Percentiles rank a stretch among this genome's conserved stretches.
Conservation (phyloP, 495 filamentous ascomycete genomes). For the Xylaria flabelliformis region DNA sequence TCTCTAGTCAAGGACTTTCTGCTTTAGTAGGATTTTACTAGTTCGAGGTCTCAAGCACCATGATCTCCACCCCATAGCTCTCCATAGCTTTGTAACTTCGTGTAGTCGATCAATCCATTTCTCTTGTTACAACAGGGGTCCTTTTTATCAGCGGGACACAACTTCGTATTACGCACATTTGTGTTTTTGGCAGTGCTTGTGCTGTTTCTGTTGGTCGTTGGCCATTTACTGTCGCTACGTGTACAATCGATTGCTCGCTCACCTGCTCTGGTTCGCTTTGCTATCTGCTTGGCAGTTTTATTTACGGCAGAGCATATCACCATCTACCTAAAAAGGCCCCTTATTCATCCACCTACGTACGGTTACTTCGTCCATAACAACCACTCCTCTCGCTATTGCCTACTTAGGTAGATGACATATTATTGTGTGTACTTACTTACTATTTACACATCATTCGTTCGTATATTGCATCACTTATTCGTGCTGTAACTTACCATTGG, state of each 20-base stretch:
- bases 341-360: conserved; percentile 23
- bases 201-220: conserved; percentile 2
- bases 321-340: conserved; percentile 12
- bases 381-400: conserved; percentile 19
- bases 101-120: conserved; percentile 7
- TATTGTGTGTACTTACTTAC: conserved; percentile 27
- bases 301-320: conserved; percentile 23
- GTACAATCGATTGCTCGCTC: not conserved
- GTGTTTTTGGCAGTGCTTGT: not conserved
- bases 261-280: conserved; percentile 10
- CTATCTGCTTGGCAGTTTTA: conserved; percentile 1
- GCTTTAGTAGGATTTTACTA: conserved; percentile 9
- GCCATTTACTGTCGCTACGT: not conserved
- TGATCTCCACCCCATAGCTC: conserved; percentile 1
- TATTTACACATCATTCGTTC: conserved; percentile 33
- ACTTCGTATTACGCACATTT: conserved; percentile 16
- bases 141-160: conserved; percentile 9
- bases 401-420: conserved; percentile 23
- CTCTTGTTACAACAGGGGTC: conserved; percentile 24
- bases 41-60: conserved; percentile 10
- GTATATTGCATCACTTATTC: conserved; percentile 25
- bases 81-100: conserved; percentile 16
- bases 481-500: conserved; percentile 30
- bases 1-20: conserved; percentile 8
- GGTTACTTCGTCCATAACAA: conserved; percentile 15